Evolutionary conservation across 352 stramenopile species (phyloP).

Genomic region (Phytophthora colocasiae): DNA sequence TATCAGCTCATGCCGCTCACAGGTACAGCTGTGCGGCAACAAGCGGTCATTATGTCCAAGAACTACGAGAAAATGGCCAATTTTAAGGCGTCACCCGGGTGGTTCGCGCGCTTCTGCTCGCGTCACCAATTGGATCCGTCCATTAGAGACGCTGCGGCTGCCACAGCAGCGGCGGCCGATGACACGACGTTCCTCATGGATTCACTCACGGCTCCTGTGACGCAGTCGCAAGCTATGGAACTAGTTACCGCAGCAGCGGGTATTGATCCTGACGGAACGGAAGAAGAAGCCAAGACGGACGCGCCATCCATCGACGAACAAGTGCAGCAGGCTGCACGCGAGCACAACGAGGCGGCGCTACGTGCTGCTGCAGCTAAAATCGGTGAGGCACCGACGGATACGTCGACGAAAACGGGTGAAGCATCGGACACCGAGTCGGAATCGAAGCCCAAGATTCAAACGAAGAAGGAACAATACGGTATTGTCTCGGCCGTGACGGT

Average conservation of each 20-base stretch:
- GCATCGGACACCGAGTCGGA: constrained; percentile 18
- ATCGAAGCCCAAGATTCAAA: constrained; percentile 2
- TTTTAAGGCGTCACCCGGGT: constrained; percentile 88
- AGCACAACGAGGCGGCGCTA: constrained; percentile 52
- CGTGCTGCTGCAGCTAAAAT: constrained; percentile 33
- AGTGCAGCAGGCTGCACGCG: constrained; percentile 41
- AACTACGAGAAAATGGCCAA: constrained; percentile 87
- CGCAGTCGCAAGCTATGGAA: constrained; percentile 25
- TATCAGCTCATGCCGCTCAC: constrained; percentile 88
- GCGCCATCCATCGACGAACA: constrained; percentile 55
- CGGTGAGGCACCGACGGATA: constrained; percentile 23
- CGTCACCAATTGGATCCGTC: constrained; percentile 81
- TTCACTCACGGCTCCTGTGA: constrained; percentile 27
- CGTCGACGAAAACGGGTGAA: constrained; percentile 3
- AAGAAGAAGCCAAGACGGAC: constrained; percentile 38
- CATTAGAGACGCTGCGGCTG: constrained; percentile 28
- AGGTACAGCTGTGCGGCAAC: constrained; percentile 83
- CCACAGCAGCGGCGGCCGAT: constrained; percentile 18
- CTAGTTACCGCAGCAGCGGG: constrained; percentile 18
- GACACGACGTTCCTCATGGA: constrained; percentile 44
- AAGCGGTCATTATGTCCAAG: constrained; percentile 84
- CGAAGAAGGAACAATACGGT: constrained; percentile 7
- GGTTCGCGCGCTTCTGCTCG: constrained; percentile 90
- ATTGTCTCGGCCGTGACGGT: constrained; percentile 13
- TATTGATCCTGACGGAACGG: constrained; percentile 7